Evolutionary conservation across 2,329 filamentous ascomycete species (phyloP).

Genomic region (Sphaceloma murrayae): DNA sequence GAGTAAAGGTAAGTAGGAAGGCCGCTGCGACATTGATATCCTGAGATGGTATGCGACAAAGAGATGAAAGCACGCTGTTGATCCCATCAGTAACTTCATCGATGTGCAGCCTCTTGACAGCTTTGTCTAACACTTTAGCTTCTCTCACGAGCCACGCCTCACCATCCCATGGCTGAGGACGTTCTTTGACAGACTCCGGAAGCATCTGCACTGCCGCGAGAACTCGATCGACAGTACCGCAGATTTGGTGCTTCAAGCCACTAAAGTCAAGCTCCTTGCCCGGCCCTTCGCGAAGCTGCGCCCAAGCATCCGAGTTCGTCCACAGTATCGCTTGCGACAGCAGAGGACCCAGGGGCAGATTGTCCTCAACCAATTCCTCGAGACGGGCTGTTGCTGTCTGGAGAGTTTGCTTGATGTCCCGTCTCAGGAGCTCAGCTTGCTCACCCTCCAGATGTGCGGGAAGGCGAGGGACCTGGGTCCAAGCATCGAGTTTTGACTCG

Average conservation of each 20-base stretch:
- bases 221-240: slow-evolving; percentile 61
- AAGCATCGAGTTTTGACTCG: slow-evolving; percentile 3
- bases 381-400: slow-evolving; percentile 2
- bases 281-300: background rate
- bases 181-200: slow-evolving; percentile 44
- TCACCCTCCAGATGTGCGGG: slow-evolving; percentile 6
- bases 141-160: slow-evolving; percentile 52
- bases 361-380: slow-evolving; percentile 9
- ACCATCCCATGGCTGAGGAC: slow-evolving; percentile 53
- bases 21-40: slow-evolving; percentile 42
- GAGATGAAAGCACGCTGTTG: slow-evolving; percentile 35
- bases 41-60: slow-evolving; percentile 37
- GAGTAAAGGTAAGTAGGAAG: slow-evolving; percentile 52
- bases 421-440: too few species aligned
- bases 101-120: slow-evolving; percentile 52
- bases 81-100: slow-evolving; percentile 44
- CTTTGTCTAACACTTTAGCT: slow-evolving; percentile 36
- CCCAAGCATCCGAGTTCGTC: slow-evolving; percentile 1
- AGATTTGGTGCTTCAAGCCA: slow-evolving; percentile 49
- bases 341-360: slow-evolving; percentile 18
- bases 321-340: slow-evolving; percentile 19
- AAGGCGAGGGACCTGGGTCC: slow-evolving; percentile 2
- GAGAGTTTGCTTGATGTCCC: too few species aligned
- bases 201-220: slow-evolving; percentile 71
- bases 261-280: slow-evolving; percentile 22